Evolutionary conservation across 257 asterid genomes (phyloP), one percentile per base, ranked within the genome.

Genomic region (Lithospermum erythrorhizon): DNA sequence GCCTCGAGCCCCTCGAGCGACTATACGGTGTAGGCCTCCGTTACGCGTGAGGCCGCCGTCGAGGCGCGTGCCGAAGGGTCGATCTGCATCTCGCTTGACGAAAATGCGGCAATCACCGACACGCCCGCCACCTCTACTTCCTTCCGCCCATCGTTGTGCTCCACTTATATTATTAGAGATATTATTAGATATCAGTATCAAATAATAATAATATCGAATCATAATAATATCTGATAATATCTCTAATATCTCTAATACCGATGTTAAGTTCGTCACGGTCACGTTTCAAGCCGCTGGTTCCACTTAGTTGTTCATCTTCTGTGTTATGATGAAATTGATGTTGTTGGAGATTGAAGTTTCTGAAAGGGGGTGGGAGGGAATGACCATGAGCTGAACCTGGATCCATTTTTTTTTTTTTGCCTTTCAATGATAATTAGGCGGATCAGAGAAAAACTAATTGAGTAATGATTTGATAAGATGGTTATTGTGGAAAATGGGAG

Each of bases 301-400:
- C 87, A 69, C 95, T 83, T 7, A 7, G 45, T 35, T 82, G 87
- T 64, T 84, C 93, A 58, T 85, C 95, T 51, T 89, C 93, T 30
- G 87, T 79, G 41, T 73, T 72, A 6, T 73, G 79, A 61, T 17
- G 59, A 55, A 55, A 55, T 54, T 54, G 58, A 20, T 23, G 79
- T 61, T 80, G 89, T 54, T 75, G 81, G 0, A 82, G 71, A 65
- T 83, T 87, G 95, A 90, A 90, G 59, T 89, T 95, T 65, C 95
- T 71, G 0, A 89, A 89, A 18, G 94, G 90, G 13, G 97, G 95
- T 30, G 94, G 95, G 3, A 84, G 86, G 6, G 89, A 73, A 63
- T 82, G 94, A 51, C 73, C 66, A 61, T 75, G 79, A n/a, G 63
- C 68, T 27, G 69, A 57, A 25, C 66, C 78, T 57, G 68, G 72